Percentiles rank a stretch among this genome's conserved stretches.
Evolutionary conservation across 2,329 filamentous ascomycete genomes (phyloP).

Genomic region (Aspergillus sclerotialis): DNA sequence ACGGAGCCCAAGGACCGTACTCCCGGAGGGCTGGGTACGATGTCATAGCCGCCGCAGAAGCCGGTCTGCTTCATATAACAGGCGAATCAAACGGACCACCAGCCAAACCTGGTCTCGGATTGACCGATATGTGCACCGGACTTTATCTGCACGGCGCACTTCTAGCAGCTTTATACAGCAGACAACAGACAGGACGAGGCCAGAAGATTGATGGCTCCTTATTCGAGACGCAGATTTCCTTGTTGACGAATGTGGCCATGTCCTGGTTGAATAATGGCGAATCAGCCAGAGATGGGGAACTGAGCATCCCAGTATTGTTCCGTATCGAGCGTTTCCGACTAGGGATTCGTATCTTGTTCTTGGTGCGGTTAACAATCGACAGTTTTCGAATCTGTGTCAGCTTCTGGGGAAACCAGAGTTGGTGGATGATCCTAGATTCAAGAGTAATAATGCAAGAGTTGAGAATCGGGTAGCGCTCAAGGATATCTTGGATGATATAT

Average conservation of each 20-base stretch:
- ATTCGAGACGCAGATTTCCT: constrained; percentile 37
- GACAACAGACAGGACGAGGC: constrained; percentile 27
- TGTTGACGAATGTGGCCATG: constrained; percentile 38
- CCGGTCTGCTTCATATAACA: constrained; percentile 39
- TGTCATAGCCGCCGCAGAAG: constrained; percentile 39
- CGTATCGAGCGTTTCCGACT: constrained; percentile 53
- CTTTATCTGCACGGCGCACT: constrained; percentile 42
- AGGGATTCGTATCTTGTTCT: constrained; percentile 64
- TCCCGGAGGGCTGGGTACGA: constrained; percentile 39
- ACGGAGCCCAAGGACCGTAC: constrained; percentile 38
- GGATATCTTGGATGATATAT: constrained; percentile 25
- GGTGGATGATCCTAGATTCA: constrained; percentile 54
- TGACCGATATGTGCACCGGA: constrained; percentile 41
- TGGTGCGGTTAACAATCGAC: constrained; percentile 64
- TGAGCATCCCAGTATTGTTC: constrained; percentile 42
- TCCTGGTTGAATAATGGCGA: constrained; percentile 35
- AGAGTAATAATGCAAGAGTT: constrained; percentile 57
- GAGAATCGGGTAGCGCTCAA: constrained; percentile 38
- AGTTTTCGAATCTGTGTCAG: constrained; percentile 60
- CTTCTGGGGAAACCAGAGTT: constrained; percentile 53
- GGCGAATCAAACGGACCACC: constrained; percentile 36
- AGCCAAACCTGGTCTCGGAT: constrained; percentile 35
- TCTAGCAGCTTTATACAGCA: constrained; percentile 33
- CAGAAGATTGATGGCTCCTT: constrained; percentile 41
- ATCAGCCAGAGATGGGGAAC: constrained; percentile 39